These are phyloP conservation scores for Kitagawia praeruptora DNA, from an alignment of 129 eudicot genomes.

Conservation along the genomic window DNA sequence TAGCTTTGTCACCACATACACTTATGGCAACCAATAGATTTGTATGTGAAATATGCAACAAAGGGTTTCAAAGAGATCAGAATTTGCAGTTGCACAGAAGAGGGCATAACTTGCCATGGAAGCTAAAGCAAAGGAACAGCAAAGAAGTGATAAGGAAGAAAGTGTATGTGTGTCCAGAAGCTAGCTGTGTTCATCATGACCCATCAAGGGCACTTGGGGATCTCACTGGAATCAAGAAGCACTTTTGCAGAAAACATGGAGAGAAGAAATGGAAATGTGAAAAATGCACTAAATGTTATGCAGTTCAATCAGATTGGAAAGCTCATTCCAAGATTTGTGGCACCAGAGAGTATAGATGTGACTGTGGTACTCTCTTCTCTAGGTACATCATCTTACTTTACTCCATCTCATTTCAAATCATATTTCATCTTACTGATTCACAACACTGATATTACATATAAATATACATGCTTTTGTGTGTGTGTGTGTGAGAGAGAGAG, in stretches of 20 bases:
- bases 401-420: neutral
- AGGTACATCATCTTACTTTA: constrained; percentile 16
- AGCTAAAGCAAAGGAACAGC: constrained; percentile 41
- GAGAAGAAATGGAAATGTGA: constrained; percentile 65
- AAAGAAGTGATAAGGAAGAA: constrained; percentile 41
- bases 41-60: constrained; percentile 47
- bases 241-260: constrained; percentile 48
- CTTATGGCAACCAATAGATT: constrained; percentile 45
- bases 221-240: constrained; percentile 48
- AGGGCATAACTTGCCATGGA: constrained; percentile 64
- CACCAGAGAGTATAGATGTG: constrained; percentile 53
- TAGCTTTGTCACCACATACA: constrained; percentile 42
- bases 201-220: constrained; percentile 52
- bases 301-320: constrained; percentile 59
- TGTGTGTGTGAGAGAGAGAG: neutral
- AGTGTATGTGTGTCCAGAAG: constrained; percentile 53
- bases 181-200: constrained; percentile 45
- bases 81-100: constrained; percentile 49
- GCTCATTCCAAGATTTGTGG: constrained; percentile 55
- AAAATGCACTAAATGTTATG: constrained; percentile 43
- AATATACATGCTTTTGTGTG: neutral
- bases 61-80: constrained; percentile 54
- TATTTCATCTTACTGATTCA: neutral
- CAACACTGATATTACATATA: neutral
- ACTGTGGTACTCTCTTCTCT: constrained; percentile 55